Percentiles rank a stretch among this genome's conserved stretches.
Evolutionary conservation across 345 rosid species (phyloP).

Genomic region (Populus nigra): DNA sequence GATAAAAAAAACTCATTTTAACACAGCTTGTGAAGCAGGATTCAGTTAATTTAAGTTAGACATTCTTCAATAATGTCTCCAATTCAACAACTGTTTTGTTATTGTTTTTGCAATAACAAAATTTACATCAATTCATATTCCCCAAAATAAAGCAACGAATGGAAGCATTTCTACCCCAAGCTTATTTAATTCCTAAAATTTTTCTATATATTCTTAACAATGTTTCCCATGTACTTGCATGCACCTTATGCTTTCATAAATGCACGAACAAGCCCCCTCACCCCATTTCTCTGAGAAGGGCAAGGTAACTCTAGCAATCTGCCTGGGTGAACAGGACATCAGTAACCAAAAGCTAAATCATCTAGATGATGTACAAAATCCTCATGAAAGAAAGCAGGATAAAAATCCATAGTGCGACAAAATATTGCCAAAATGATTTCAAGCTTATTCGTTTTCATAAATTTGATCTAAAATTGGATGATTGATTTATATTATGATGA

Average conservation of each 20-base stretch:
- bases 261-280: not conserved
- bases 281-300: not conserved
- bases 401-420: not conserved
- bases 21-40: not conserved
- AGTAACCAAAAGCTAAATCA: not conserved
- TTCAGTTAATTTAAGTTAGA: not conserved
- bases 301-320: too few species aligned
- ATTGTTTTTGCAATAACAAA: not conserved
- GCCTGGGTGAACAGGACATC: too few species aligned
- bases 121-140: not conserved
- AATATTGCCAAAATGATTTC: not conserved
- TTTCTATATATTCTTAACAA: not conserved
- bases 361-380: not conserved
- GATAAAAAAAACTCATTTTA: not conserved
- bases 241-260: not conserved
- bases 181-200: not conserved
- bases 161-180: not conserved
- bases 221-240: not conserved
- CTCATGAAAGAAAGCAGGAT: not conserved
- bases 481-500: not conserved
- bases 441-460: not conserved
- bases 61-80: not conserved
- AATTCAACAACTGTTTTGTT: not conserved
- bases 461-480: not conserved
- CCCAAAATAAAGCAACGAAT: not conserved